Evolutionary conservation across 225 moss, liverwort and hornwort species (phyloP).

Genomic region (Neckera pumila): DNA sequence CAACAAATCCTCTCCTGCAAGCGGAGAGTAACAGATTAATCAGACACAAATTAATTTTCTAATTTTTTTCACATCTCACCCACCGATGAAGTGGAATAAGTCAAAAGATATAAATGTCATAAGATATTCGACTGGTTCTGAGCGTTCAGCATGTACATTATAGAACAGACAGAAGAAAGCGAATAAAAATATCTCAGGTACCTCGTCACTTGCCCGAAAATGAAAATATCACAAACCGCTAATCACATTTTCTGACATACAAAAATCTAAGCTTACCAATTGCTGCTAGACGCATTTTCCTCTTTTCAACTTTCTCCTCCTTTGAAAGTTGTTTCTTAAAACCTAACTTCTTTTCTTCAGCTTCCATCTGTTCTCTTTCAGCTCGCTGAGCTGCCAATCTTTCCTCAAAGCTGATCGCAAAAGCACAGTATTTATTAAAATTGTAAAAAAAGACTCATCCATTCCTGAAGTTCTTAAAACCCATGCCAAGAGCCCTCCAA

Average conservation of each 20-base stretch:
- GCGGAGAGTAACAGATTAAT: not conserved
- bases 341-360: slow-evolving; percentile 53
- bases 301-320: slow-evolving; percentile 78
- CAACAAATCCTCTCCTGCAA: slow-evolving; percentile 88
- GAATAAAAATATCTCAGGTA: not conserved
- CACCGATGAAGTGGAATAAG: not conserved
- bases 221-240: not conserved
- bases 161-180: not conserved
- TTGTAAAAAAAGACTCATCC: not conserved
- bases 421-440: not conserved
- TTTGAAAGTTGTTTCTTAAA: slow-evolving; percentile 62
- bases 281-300: slow-evolving; percentile 83
- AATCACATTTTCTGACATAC: not conserved
- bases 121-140: not conserved
- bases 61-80: not conserved
- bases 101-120: not conserved
- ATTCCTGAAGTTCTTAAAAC: not conserved
- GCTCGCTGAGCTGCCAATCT: slow-evolving; percentile 71
- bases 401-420: slow-evolving; percentile 75
- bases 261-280: slow-evolving; percentile 51
- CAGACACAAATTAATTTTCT: not conserved
- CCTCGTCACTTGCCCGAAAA: not conserved
- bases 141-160: not conserved
- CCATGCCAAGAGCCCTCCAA: not conserved
- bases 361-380: slow-evolving; percentile 72